phyloP scores from a whole-genome alignment of 2,329 filamentous ascomycete genomes.

The Ophiocordyceps camponoti-leonardi region DNA sequence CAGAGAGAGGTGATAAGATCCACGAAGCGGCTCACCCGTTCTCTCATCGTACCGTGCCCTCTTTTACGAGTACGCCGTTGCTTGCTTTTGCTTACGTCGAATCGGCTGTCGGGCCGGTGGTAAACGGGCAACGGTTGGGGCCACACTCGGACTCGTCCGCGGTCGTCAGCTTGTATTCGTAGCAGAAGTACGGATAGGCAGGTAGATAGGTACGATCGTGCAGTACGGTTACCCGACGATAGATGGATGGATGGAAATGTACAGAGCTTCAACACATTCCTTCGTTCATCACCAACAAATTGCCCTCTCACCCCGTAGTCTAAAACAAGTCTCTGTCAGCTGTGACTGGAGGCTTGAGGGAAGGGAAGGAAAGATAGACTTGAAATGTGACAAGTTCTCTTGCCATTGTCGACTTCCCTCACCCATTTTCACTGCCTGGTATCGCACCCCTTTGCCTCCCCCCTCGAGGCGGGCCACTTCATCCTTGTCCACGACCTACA shows the following conservation, averaged over 20 bases:
- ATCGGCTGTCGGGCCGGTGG: neutral
- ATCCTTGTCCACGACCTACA: neutral
- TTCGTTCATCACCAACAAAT: too few species aligned
- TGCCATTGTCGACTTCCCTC: neutral
- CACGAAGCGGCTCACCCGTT: neutral
- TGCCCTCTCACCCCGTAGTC: too few species aligned
- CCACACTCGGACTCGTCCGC: neutral
- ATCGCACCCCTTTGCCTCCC: neutral
- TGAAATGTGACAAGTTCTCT: too few species aligned
- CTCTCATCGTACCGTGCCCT: neutral
- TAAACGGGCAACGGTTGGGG: neutral
- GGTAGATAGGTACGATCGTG: too few species aligned
- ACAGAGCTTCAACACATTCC: too few species aligned
- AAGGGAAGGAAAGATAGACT: too few species aligned
- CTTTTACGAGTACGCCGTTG: neutral
- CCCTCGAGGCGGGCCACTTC: neutral
- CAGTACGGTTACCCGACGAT: too few species aligned
- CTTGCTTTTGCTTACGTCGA: neutral
- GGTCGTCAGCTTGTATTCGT: too few species aligned
- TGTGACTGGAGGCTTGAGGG: too few species aligned
- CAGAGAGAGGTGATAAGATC: neutral
- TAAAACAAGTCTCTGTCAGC: too few species aligned
- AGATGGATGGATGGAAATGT: too few species aligned
- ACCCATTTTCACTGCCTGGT: neutral
- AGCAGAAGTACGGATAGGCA: too few species aligned